Evolutionary conservation across 768 basidiomycete genomes (phyloP), one percentile per base, ranked within the genome.

Genomic region (Russula vinacea): DNA sequence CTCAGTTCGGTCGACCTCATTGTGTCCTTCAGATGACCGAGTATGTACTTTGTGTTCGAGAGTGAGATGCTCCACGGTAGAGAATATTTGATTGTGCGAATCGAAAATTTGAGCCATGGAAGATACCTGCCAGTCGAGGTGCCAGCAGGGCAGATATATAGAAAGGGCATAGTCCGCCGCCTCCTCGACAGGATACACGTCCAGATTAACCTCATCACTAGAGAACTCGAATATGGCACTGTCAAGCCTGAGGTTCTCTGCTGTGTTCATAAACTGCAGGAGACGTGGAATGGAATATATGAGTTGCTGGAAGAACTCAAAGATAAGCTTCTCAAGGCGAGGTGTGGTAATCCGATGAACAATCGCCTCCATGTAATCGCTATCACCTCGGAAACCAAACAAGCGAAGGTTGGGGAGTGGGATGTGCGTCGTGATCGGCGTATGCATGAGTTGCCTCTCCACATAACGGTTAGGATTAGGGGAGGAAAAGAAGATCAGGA

Each of bases 401-500:
- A 0, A 4, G n/a, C 1, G n/a, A n/a, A 45, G 44, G n/a, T 45
- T 45, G 11, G 44, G 44, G 22, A 22, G n/a, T 45, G n/a, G n/a
- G 44, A 45, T n/a, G n/a, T 45, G 9, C 1, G n/a, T 11, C 19
- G n/a, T 45, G 44, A 45, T 45, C 10, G 44, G 44, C 2, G n/a
- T 45, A 22, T 9, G 44, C 10, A n/a, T 45, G n/a, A 11, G 3
- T 11, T 45, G 44, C 44, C 44, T 22, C n/a, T 45, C 44, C 44
- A 45, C 44, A 45, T 45, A 9, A 45, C 10, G 44, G n/a, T 22
- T 11, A n/a, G 9, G 44, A 22, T 22, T 9, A 45, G n/a, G 44
- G 44, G 0, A 45, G 0, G 1, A 1, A 22, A 45, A 22, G 0
- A 1, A 0, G 4, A 45, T 10, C n/a, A 22, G 2, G 29, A 29